Base-by-base conservation (phyloP, 1,139 yeast species). In the Yamadazyma friedrichii region DNA sequence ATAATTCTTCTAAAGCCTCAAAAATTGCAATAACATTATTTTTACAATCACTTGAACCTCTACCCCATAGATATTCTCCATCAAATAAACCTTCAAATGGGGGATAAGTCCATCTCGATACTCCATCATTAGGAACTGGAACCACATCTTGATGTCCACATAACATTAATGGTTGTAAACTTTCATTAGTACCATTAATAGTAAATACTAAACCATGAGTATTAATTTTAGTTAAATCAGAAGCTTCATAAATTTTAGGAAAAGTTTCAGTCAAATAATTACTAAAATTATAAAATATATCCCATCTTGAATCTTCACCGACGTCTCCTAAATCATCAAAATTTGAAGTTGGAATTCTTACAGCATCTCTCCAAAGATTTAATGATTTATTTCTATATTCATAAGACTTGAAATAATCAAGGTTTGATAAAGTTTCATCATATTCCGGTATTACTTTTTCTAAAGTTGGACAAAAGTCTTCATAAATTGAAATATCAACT, bases 331-430 rank as follows among this genome's bases (percentile, higher is more conserved):
- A 37, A n/a, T 53, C 53, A 55, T 85, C 94, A 46, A 65, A 78
- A 13, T 79, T 72, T 50, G 78, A 81, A 6, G 93, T 83, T 13
- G 86, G 80, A 37, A 83, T 64, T 50, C 70, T 70, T 25, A 86
- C 68, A 1, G 89, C 82, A 10, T 77, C 79, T 10, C 40, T 33
- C 47, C 46, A 46, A 6, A 39, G 10, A 16, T 38, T n/a, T 12
- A 46, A 34, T 2, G 73, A 64, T 22, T 47, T 50, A 33, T 59
- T 55, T 44, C 66, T 54, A 52, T 58, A 70, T 4, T 46, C 42
- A n/a, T 50, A 54, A 40, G 63, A 62, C 26, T 56, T 40, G 38
- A 59, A 47, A 33, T 49, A 52, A 29, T 38, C 42, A 10, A 44
- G 46, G 45, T 48, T 38, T 41, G 45, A 24, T 42, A 42, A 30